Percentiles rank a stretch among this genome's conserved stretches.
Conservation (phyloP, 176 grass and related monocot species). For the Triticum turgidum region DNA sequence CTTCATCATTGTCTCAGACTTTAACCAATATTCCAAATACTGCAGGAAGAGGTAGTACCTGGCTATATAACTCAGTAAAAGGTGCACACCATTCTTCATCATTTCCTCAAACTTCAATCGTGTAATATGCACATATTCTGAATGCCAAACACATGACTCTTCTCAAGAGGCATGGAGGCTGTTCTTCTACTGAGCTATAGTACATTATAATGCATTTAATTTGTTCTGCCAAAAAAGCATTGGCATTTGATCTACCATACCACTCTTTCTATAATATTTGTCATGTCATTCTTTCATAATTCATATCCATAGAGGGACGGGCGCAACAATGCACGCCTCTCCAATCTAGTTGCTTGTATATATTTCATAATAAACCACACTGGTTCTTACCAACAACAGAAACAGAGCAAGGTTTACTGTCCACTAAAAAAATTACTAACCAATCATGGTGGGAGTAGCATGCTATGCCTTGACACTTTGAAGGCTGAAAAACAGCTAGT, state of each 20-base stretch:
- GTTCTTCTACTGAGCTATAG: no score
- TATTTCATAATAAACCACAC: neutral
- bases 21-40: neutral
- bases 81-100: no score
- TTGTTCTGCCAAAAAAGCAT: neutral
- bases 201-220: no score
- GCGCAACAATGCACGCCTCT: neutral
- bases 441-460: neutral
- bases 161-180: no score
- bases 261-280: neutral
- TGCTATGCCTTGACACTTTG: neutral
- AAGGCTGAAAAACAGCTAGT: neutral
- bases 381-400: neutral
- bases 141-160: no score
- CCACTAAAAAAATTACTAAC: neutral
- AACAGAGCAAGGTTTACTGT: neutral
- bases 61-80: no score
- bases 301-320: neutral
- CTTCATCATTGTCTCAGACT: neutral
- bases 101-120: no score
- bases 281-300: neutral
- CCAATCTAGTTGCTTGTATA: neutral
- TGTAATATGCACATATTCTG: no score
- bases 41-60: conserved; percentile 40
- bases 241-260: neutral